Conservation (phyloP, 441 rosid genomes). For the Bocquillonia castaneifolia region DNA sequence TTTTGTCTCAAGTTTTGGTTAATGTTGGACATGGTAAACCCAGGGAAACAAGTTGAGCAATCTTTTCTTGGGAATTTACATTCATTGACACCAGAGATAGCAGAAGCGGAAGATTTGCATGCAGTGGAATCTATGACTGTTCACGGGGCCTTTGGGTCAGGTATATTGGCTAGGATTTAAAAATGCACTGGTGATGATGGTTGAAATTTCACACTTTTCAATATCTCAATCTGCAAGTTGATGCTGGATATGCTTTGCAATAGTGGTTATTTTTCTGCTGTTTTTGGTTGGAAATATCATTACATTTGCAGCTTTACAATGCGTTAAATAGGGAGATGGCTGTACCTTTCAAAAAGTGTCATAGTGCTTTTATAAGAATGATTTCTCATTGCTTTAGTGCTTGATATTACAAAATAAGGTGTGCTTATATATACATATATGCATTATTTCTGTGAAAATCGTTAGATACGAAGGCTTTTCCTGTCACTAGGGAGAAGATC, state of each 20-base stretch:
- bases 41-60: conserved; percentile 44
- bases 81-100: conserved; percentile 63
- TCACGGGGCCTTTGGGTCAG: conserved; percentile 61
- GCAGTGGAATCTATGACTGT: conserved; percentile 58
- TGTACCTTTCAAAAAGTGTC: neutral
- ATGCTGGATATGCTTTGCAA: neutral
- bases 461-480: neutral
- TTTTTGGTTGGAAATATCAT: neutral
- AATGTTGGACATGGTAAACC: conserved; percentile 9
- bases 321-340: neutral
- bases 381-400: neutral
- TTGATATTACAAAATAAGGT: neutral
- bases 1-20: conserved; percentile 6
- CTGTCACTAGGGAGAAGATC: neutral
- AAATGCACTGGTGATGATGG: conserved; percentile 1
- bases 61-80: conserved; percentile 44
- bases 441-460: neutral
- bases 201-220: neutral
- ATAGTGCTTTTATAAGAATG: neutral
- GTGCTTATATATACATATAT: neutral
- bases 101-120: conserved; percentile 56
- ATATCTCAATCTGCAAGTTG: neutral
- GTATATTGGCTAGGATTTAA: conserved; percentile 30
- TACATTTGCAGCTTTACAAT: neutral
- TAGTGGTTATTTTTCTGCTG: neutral